Evolutionary conservation across 768 basidiomycete species (phyloP).

Genomic region (Lentinula detonsa): DNA sequence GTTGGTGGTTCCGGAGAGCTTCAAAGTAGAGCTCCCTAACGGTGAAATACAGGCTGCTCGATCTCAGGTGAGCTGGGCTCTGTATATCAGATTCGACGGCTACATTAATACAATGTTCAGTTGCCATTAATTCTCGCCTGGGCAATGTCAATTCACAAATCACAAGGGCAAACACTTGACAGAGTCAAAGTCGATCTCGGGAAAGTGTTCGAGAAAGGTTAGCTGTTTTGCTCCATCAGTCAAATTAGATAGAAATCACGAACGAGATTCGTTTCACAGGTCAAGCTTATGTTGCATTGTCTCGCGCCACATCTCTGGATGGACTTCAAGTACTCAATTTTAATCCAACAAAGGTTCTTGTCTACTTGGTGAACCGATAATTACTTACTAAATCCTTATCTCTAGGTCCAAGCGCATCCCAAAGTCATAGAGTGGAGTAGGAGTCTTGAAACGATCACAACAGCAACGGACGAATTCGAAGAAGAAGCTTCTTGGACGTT

Average conservation of each 20-base stretch:
- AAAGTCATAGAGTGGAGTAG: conserved; percentile 9
- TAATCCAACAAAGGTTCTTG: conserved; percentile 58
- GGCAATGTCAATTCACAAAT: conserved; percentile 99
- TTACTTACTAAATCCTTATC: not conserved
- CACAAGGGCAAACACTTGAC: conserved; percentile 94
- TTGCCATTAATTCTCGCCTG: conserved; percentile 86
- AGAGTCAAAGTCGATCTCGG: conserved; percentile 92
- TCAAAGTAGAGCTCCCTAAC: conserved; percentile 85
- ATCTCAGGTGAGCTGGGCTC: conserved; percentile 55
- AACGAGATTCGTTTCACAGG: conserved; percentile 33
- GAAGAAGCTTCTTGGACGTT: conserved; percentile 2
- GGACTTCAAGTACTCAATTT: conserved; percentile 85
- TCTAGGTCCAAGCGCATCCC: conserved; percentile 7
- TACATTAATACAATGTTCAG: conserved; percentile 29
- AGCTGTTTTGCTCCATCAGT: conserved; percentile 6
- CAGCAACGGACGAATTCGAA: not conserved
- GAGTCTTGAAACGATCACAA: conserved; percentile 7
- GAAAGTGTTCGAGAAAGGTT: conserved; percentile 90
- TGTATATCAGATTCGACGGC: not conserved
- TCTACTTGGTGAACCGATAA: not conserved
- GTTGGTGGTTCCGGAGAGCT: conserved; percentile 64
- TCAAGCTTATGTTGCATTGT: conserved; percentile 88
- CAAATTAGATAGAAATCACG: not conserved
- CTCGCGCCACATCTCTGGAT: conserved; percentile 80
- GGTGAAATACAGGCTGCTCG: conserved; percentile 80